Conservation (phyloP, 768 basidiomycete species). For the Exidia glandulosa region DNA sequence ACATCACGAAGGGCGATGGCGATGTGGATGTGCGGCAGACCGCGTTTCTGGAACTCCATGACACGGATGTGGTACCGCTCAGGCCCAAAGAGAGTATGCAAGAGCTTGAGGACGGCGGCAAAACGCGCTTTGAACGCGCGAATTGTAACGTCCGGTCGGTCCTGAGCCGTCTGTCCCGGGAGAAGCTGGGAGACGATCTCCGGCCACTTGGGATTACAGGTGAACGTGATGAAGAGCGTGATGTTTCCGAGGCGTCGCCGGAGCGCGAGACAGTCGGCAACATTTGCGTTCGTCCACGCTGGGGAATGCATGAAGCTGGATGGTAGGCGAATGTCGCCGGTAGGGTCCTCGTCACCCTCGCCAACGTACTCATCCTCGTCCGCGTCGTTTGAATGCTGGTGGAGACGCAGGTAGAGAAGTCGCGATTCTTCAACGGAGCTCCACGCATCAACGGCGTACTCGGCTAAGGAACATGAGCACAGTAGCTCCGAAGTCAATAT, state of each 20-base stretch:
- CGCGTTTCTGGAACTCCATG: conserved; percentile 10
- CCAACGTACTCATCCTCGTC: background rate
- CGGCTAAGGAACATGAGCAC: background rate
- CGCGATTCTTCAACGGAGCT: background rate
- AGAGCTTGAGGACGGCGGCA: background rate
- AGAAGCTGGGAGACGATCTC: background rate
- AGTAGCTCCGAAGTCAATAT: background rate
- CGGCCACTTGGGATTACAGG: conserved; percentile 9
- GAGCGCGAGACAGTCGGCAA: conserved; percentile 5
- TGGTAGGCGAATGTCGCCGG: background rate
- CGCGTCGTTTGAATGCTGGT: background rate
- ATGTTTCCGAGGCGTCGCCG: background rate
- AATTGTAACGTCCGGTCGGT: background rate
- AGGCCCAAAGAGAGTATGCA: background rate
- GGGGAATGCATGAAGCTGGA: conserved; percentile 1
- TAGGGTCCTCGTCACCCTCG: background rate
- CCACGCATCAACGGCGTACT: background rate
- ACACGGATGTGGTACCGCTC: conserved; percentile 2
- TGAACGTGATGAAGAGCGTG: conserved; percentile 6
- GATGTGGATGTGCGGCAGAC: conserved; percentile 10
- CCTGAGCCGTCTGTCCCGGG: conserved; percentile 5
- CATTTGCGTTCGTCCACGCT: background rate
- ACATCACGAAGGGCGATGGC: background rate
- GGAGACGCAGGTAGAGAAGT: background rate
- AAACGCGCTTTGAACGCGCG: background rate